Percentiles rank a stretch among this genome's conserved stretches.
These are phyloP conservation scores for Backusella mclennaniae DNA, from an alignment of 192 early-diverging fungal genomes.

Conservation along the genomic window DNA sequence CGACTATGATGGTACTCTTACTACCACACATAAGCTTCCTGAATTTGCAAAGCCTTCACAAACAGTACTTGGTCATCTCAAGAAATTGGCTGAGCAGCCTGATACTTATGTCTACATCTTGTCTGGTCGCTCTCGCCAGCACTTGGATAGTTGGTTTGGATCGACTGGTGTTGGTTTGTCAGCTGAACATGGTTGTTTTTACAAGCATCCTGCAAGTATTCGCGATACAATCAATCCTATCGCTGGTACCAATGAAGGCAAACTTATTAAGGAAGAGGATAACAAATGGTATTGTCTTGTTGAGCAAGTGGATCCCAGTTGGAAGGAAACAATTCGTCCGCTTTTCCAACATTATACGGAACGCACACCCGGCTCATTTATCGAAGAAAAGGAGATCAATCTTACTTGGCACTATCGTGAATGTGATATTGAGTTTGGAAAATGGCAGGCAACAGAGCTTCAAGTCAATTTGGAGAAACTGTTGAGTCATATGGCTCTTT, in stretches of 20 bases:
- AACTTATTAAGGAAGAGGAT: constrained; percentile 52
- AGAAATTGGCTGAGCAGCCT: constrained; percentile 66
- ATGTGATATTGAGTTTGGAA: constrained; percentile 92
- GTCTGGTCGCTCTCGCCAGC: constrained; percentile 85
- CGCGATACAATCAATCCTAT: constrained; percentile 53
- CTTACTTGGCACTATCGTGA: constrained; percentile 98
- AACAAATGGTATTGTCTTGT: constrained; percentile 87
- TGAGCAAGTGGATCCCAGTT: constrained; percentile 86
- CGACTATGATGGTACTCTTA: constrained; percentile 98
- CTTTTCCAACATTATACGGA: constrained; percentile 97
- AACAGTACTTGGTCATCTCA: constrained; percentile 67
- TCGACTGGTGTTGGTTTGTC: constrained; percentile 86
- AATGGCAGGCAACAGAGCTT: constrained; percentile 98
- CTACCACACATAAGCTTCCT: constrained; percentile 79
- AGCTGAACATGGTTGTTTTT: constrained; percentile 99
- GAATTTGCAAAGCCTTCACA: constrained; percentile 91
- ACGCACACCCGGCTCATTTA: constrained; percentile 94
- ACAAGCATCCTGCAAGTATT: constrained; percentile 81
- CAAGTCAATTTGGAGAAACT: constrained; percentile 97
- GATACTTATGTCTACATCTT: constrained; percentile 94
- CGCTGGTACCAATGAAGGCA: constrained; percentile 44
- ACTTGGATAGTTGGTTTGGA: constrained; percentile 92
- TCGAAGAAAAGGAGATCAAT: constrained; percentile 99
- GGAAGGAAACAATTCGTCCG: constrained; percentile 90
- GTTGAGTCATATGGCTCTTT: constrained; percentile 88